Base-by-base conservation (phyloP, 192 early-diverging fungal genomes). In the Backusella tuberculispora region DNA sequence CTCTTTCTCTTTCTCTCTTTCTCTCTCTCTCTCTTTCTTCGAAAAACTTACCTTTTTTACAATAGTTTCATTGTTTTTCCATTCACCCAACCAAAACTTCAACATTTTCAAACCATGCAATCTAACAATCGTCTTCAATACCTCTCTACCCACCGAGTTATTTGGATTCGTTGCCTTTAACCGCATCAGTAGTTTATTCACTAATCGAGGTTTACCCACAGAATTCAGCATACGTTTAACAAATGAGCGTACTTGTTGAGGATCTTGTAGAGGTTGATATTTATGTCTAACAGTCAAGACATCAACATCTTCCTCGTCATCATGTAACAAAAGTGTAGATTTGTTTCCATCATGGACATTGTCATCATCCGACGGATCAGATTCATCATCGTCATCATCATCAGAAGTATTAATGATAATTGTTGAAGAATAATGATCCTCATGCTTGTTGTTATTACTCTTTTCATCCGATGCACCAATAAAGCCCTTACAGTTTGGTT, bases 391-490 rank as follows among this genome's bases (percentile, higher is more conserved):
- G 38, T 75, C 83, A 76, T 80, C 85, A 78, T 47, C 48, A 14
- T 13, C 17, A 26, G 46, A 6, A 9, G 24, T 60, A 24, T 26
- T 60, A 60, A 60, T 60, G 4, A 60, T 24, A 34, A 12, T 60
- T 60, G 9, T 26, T 60, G 84, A 83, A 66, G 84, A 34, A 77
- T 34, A 87, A 84, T 43, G 90, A 79, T 34, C 29, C 65, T 85
- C 83, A 50, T 84, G 76, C 65, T 85, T 82, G 17, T 84, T 84
- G 66, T 86, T 81, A 53, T 86, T 84, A 6, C 84, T 85, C 53
- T 85, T 86, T 63, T 87, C 79, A 17, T 88, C 87, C 7, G 92
- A 92, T 1, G 94, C 95, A 17, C 98, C 98, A 78, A 99, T 98
- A 43, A 90, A 88, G 6, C 97, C 97, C 64, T 89, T 91, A 77